phyloP scores from a whole-genome alignment of 2,329 filamentous ascomycete species.

The Claviceps sp. region DNA sequence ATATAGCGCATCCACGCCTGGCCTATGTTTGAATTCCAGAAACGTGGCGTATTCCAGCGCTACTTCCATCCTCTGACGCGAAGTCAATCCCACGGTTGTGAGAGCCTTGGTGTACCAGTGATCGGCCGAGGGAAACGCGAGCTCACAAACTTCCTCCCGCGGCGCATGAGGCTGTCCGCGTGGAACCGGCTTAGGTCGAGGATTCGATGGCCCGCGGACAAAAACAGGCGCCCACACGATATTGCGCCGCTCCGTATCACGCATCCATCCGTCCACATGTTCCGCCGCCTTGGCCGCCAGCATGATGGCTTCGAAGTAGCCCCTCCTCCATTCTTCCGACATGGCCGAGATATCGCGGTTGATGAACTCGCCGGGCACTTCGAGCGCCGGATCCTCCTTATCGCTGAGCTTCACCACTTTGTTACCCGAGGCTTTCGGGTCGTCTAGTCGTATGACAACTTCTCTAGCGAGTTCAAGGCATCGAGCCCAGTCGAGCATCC shows the following conservation, averaged over 20 bases:
- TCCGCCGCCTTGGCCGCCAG: constrained; percentile 63
- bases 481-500: constrained; percentile 51
- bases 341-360: constrained; percentile 60
- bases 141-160: constrained; percentile 60
- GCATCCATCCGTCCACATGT: constrained; percentile 66
- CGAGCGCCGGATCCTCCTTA: constrained; percentile 51
- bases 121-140: constrained; percentile 57
- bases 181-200: constrained; percentile 59
- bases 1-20: constrained; percentile 58
- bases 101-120: constrained; percentile 71
- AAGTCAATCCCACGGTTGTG: constrained; percentile 64
- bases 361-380: constrained; percentile 53
- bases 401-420: constrained; percentile 41
- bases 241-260: constrained; percentile 51
- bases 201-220: constrained; percentile 74
- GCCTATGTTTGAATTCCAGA: constrained; percentile 61
- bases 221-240: constrained; percentile 59
- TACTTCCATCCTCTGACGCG: constrained; percentile 68
- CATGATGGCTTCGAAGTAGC: constrained; percentile 77
- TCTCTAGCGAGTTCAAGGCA: constrained; percentile 47
- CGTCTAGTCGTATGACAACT: constrained; percentile 54
- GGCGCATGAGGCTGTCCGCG: constrained; percentile 49
- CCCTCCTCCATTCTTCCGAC: constrained; percentile 71
- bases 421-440: constrained; percentile 53
- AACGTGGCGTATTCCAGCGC: constrained; percentile 74